These are phyloP conservation scores for Quercus suber DNA, from an alignment of 306 rosid genomes.

Conservation along the genomic window DNA sequence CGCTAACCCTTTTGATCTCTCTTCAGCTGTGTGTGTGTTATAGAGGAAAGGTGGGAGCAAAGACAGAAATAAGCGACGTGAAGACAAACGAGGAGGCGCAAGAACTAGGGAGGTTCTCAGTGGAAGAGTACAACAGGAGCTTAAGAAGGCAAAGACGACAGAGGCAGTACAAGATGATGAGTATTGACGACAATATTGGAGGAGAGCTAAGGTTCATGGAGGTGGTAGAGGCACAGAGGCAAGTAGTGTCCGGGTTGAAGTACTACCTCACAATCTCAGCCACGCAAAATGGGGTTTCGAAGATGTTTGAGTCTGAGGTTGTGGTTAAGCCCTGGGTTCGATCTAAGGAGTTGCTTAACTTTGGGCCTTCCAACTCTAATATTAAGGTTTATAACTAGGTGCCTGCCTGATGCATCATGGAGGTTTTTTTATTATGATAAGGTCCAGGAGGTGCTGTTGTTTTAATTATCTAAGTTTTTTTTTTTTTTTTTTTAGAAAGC, in stretches of 20 bases:
- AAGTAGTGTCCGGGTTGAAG: conserved; percentile 73
- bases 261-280: conserved; percentile 55
- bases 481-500: neutral
- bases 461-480: neutral
- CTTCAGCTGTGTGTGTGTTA: neutral
- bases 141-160: conserved; percentile 9
- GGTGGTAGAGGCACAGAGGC: conserved; percentile 73
- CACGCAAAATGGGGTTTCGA: conserved; percentile 25
- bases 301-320: conserved; percentile 50
- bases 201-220: conserved; percentile 41
- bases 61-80: conserved; percentile 44
- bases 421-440: neutral
- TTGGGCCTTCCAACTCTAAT: conserved; percentile 33
- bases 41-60: conserved; percentile 43
- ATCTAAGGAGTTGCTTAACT: conserved; percentile 50
- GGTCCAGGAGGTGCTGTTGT: neutral
- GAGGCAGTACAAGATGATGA: neutral
- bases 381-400: too few relatives aligned
- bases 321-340: conserved; percentile 69
- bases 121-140: conserved; percentile 56
- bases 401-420: too few relatives aligned
- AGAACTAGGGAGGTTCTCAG: conserved; percentile 72
- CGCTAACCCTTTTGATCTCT: conserved; percentile 7
- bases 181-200: neutral
- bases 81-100: conserved; percentile 63